These are phyloP conservation scores for Trametes cubensis DNA, from an alignment of 768 basidiomycete species.

Conservation along the genomic window DNA sequence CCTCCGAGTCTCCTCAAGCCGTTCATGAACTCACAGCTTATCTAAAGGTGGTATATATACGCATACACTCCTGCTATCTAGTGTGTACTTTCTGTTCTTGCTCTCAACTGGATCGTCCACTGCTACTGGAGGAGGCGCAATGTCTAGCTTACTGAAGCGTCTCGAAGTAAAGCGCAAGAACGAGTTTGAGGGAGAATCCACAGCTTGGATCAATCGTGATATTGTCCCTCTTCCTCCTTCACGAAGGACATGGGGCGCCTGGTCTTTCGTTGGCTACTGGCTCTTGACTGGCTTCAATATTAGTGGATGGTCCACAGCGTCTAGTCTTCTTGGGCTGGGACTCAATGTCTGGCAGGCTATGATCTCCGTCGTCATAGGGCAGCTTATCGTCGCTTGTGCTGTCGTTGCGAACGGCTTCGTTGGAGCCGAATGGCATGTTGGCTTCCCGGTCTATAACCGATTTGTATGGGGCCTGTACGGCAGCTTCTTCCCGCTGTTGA, in stretches of 20 bases:
- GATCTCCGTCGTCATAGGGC: constrained; percentile 23
- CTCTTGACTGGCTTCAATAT: constrained; percentile 26
- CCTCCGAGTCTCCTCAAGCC: too few relatives aligned
- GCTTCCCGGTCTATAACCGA: constrained; percentile 25
- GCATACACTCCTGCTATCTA: too few relatives aligned
- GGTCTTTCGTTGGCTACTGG: constrained; percentile 29
- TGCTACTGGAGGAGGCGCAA: background rate
- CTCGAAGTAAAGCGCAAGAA: constrained; percentile 21
- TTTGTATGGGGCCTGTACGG: constrained; percentile 26
- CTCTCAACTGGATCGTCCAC: too few relatives aligned
- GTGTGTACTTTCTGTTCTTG: too few relatives aligned
- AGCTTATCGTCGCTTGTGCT: constrained; percentile 20
- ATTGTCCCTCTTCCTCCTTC: constrained; percentile 27
- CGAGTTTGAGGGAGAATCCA: constrained; percentile 8
- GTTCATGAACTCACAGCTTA: too few relatives aligned
- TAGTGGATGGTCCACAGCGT: constrained; percentile 25
- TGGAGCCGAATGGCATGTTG: constrained; percentile 28
- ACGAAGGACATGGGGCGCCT: constrained; percentile 28
- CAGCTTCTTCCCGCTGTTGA: constrained; percentile 27
- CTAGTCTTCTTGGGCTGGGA: constrained; percentile 24
- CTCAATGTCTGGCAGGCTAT: constrained; percentile 28
- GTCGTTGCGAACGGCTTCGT: constrained; percentile 24
- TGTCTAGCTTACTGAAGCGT: constrained; percentile 11
- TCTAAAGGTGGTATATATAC: too few relatives aligned
- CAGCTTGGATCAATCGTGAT: constrained; percentile 29